Evolutionary conservation across 257 asterid species (phyloP).

Genomic region (Plantago major): DNA sequence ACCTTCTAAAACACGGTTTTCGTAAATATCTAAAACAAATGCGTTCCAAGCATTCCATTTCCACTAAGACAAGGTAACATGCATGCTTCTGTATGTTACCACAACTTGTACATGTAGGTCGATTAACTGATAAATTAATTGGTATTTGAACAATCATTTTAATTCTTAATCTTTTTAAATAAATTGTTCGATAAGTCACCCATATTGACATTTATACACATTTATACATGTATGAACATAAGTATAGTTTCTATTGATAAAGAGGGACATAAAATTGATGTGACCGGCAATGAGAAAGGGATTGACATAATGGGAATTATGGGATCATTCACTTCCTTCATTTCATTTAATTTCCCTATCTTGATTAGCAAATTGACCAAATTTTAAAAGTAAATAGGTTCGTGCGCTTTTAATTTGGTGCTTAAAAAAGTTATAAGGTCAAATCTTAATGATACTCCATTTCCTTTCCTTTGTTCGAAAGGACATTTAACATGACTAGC

Average conservation of each 20-base stretch:
- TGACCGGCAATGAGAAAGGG: constrained; percentile 3
- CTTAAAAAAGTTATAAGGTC: constrained; percentile 23
- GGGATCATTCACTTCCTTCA: neutral
- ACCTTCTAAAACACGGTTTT: neutral
- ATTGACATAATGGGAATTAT: neutral
- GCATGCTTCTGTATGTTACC: too few relatives aligned
- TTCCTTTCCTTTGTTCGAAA: constrained; percentile 20
- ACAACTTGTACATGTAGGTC: too few relatives aligned
- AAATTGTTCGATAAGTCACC: too few relatives aligned
- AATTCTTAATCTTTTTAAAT: too few relatives aligned
- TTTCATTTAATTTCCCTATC: neutral
- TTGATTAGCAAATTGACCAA: constrained; percentile 4
- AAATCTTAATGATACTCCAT: constrained; percentile 20
- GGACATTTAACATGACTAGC: constrained; percentile 15
- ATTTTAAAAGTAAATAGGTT: constrained; percentile 8
- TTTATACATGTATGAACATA: too few relatives aligned
- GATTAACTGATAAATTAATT: too few relatives aligned
- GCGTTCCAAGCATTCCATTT: too few relatives aligned
- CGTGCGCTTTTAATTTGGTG: constrained; percentile 17
- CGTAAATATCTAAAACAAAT: neutral
- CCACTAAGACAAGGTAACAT: too few relatives aligned
- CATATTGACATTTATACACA: too few relatives aligned
- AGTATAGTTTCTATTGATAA: too few relatives aligned
- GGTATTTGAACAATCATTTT: too few relatives aligned
- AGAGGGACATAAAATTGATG: neutral